These are phyloP conservation scores for Phalaenopsis equestris DNA, from an alignment of 106 monocot genomes.

Conservation along the genomic window DNA sequence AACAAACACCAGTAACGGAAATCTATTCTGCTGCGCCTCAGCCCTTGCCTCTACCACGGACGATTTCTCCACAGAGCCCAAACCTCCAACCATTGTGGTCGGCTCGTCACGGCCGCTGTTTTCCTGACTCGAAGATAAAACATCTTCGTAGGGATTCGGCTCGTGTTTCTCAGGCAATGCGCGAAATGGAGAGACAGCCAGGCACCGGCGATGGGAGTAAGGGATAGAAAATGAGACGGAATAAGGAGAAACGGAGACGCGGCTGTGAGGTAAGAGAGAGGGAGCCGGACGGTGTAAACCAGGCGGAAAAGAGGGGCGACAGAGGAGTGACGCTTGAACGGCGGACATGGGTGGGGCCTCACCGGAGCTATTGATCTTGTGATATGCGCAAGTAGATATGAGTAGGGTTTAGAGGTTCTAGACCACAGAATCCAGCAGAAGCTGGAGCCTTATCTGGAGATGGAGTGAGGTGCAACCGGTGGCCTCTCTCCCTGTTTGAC, in stretches of 20 bases:
- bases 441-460: not conserved
- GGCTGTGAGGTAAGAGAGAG: not conserved
- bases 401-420: not conserved
- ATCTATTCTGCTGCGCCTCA: constrained; percentile 11
- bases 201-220: constrained; percentile 7
- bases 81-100: constrained; percentile 2
- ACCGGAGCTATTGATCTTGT: not conserved
- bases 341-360: constrained; percentile 39
- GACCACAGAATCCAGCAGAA: constrained; percentile 2
- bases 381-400: not conserved
- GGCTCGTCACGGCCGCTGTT: not conserved
- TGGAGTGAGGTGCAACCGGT: not conserved
- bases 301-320: constrained; percentile 23
- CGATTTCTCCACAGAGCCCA: constrained; percentile 1
- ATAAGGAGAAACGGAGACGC: constrained; percentile 1
- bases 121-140: not conserved
- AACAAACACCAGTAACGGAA: constrained; percentile 28
- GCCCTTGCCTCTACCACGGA: not conserved
- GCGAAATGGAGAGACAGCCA: not conserved
- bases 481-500: not conserved
- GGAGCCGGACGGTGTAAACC: constrained; percentile 6
- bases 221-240: constrained; percentile 3
- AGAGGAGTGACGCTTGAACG: constrained; percentile 59
- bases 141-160: not conserved
- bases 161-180: constrained; percentile 14